phyloP scores from a whole-genome alignment of 345 rosid species.

The Gossypioides kirkii region DNA sequence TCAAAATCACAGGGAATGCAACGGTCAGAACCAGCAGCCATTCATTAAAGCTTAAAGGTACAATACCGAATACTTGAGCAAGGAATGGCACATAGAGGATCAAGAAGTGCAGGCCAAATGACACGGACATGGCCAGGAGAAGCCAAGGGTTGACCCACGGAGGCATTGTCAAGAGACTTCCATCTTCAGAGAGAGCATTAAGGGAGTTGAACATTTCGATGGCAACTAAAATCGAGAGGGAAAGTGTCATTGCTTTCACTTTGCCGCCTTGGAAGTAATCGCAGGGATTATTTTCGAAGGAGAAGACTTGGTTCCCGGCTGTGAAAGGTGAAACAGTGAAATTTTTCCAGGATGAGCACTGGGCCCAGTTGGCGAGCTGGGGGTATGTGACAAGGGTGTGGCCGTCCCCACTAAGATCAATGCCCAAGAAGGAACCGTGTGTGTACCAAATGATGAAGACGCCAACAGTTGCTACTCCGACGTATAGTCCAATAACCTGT shows the following conservation, averaged over 20 bases:
- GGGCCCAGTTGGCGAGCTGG: constrained; percentile 69
- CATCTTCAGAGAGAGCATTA: constrained; percentile 69
- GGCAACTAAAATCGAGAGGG: constrained; percentile 66
- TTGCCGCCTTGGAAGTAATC: constrained; percentile 61
- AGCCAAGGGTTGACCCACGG: constrained; percentile 83
- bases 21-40: constrained; percentile 63
- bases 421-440: constrained; percentile 48
- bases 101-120: constrained; percentile 61
- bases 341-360: constrained; percentile 49
- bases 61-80: constrained; percentile 56
- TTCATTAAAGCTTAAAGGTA: constrained; percentile 63
- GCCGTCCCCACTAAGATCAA: constrained; percentile 57
- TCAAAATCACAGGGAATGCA: constrained; percentile 56
- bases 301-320: constrained; percentile 46
- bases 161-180: constrained; percentile 62
- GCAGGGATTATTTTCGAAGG: constrained; percentile 44
- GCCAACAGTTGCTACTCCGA: constrained; percentile 66
- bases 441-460: constrained; percentile 68
- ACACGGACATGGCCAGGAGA: constrained; percentile 55
- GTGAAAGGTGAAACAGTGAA: constrained; percentile 50
- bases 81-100: constrained; percentile 66
- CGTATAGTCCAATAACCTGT: constrained; percentile 65
- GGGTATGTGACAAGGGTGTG: constrained; percentile 54
- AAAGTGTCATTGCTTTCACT: constrained; percentile 62
- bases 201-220: constrained; percentile 81